Evolutionary conservation across 2,329 filamentous ascomycete species (phyloP).

Genomic region (Karstenula rhodostoma): DNA sequence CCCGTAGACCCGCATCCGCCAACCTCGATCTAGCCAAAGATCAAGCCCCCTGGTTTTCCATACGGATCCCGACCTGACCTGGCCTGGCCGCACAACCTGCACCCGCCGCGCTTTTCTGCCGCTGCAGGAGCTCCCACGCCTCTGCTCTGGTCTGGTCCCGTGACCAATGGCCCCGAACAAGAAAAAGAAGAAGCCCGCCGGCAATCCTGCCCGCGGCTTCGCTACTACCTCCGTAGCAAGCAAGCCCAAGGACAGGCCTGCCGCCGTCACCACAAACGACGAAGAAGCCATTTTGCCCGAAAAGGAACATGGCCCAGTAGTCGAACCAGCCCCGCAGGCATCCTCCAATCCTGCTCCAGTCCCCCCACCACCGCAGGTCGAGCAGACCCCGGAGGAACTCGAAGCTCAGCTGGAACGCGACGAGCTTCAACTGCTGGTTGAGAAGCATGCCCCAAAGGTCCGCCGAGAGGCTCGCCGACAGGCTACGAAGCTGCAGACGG

Average conservation of each 20-base stretch:
- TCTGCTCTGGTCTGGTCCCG: conserved; percentile 19
- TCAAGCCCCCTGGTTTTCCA: conserved; percentile 48
- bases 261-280: conserved; percentile 28
- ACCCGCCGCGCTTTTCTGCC: conserved; percentile 22
- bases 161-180: conserved; percentile 71
- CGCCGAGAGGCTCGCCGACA: conserved; percentile 82
- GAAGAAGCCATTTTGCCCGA: conserved; percentile 16
- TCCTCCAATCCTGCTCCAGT: conserved; percentile 22
- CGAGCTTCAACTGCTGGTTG: conserved; percentile 87
- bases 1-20: conserved; percentile 29
- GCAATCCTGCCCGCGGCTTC: conserved; percentile 90
- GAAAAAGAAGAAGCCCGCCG: conserved; percentile 90
- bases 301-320: conserved; percentile 12
- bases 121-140: background rate
- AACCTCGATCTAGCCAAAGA: conserved; percentile 47
- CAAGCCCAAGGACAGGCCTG: conserved; percentile 66
- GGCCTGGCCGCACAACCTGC: conserved; percentile 15
- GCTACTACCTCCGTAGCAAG: conserved; percentile 92
- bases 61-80: conserved; percentile 37
- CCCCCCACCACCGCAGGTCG: conserved; percentile 46
- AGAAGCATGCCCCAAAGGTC: conserved; percentile 81
- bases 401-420: conserved; percentile 88
- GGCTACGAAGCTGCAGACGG: conserved; percentile 80
- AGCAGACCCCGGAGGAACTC: conserved; percentile 82
- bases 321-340: conserved; percentile 15